phyloP scores from a whole-genome alignment of 441 rosid species.

The Erodium moschatum region DNA sequence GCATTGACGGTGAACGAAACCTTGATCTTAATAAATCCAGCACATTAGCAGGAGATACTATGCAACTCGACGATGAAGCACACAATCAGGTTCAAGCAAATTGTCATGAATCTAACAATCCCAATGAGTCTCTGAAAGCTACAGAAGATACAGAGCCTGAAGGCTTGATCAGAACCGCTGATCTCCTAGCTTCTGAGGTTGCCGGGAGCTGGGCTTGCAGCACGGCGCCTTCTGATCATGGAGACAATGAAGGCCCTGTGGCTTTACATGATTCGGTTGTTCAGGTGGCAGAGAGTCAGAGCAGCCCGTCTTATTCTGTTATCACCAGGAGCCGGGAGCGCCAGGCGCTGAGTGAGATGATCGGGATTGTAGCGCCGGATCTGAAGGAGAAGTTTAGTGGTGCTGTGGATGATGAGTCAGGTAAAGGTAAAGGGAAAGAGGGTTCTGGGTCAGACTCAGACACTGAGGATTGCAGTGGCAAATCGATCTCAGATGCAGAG shows the following conservation, averaged over 20 bases:
- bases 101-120: slow-evolving; percentile 26
- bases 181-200: slow-evolving; percentile 81
- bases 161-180: slow-evolving; percentile 58
- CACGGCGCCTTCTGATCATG: slow-evolving; percentile 73
- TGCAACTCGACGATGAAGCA: slow-evolving; percentile 67
- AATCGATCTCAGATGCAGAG: slow-evolving; percentile 39
- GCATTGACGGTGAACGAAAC: slow-evolving; percentile 38
- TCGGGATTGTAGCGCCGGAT: slow-evolving; percentile 57
- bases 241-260: slow-evolving; percentile 53
- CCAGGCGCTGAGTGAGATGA: slow-evolving; percentile 50
- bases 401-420: slow-evolving; percentile 22
- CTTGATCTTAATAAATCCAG: slow-evolving; percentile 32
- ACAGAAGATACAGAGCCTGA: slow-evolving; percentile 56
- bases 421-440: slow-evolving; percentile 26
- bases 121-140: slow-evolving; percentile 29
- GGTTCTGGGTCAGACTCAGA: slow-evolving; percentile 42
- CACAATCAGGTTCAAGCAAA: slow-evolving; percentile 26
- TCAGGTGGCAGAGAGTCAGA: slow-evolving; percentile 54
- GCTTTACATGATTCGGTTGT: slow-evolving; percentile 36
- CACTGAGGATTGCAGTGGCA: slow-evolving; percentile 38
- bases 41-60: slow-evolving; percentile 52
- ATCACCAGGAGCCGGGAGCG: slow-evolving; percentile 29
- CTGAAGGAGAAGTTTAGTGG: slow-evolving; percentile 42
- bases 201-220: slow-evolving; percentile 84
- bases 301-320: slow-evolving; percentile 35